These are phyloP conservation scores for Phialophora macrospora DNA, from an alignment of 2,329 filamentous ascomycete genomes.

Conservation along the genomic window DNA sequence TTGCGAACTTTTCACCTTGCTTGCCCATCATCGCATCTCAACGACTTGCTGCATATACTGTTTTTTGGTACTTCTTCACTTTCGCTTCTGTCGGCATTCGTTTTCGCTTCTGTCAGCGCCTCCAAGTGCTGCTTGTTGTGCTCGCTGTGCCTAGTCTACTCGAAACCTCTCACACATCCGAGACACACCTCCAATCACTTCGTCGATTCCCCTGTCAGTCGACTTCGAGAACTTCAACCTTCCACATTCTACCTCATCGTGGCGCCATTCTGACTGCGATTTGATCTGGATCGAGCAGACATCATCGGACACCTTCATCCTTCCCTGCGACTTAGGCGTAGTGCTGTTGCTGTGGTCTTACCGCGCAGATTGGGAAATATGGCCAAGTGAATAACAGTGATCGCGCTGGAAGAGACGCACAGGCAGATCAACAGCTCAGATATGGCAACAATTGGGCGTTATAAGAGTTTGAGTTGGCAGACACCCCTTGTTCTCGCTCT, in stretches of 20 bases:
- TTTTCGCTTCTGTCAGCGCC: neutral
- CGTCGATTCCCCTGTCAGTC: neutral
- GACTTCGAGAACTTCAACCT: constrained; percentile 7
- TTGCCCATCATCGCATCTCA: constrained; percentile 5
- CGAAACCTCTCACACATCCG: constrained; percentile 10
- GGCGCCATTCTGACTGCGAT: neutral
- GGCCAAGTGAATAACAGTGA: neutral
- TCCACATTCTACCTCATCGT: constrained; percentile 5
- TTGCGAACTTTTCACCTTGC: constrained; percentile 1
- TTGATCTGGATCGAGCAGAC: neutral
- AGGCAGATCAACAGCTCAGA: constrained; percentile 7
- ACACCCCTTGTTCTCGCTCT: neutral
- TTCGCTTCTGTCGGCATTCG: constrained; percentile 13
- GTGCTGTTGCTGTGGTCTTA: neutral
- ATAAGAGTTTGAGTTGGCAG: neutral
- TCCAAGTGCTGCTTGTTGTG: neutral
- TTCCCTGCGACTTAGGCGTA: constrained; percentile 7
- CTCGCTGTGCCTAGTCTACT: neutral
- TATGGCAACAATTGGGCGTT: constrained; percentile 10
- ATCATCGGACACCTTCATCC: too few relatives aligned
- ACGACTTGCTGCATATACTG: constrained; percentile 3
- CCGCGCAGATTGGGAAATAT: constrained; percentile 4
- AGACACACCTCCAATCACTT: constrained; percentile 15
- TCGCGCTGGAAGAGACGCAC: constrained; percentile 17
- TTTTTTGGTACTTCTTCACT: neutral